Evolutionary conservation across 73 alveolate species (phyloP).

Genomic region (Paraurostyla sp.): DNA sequence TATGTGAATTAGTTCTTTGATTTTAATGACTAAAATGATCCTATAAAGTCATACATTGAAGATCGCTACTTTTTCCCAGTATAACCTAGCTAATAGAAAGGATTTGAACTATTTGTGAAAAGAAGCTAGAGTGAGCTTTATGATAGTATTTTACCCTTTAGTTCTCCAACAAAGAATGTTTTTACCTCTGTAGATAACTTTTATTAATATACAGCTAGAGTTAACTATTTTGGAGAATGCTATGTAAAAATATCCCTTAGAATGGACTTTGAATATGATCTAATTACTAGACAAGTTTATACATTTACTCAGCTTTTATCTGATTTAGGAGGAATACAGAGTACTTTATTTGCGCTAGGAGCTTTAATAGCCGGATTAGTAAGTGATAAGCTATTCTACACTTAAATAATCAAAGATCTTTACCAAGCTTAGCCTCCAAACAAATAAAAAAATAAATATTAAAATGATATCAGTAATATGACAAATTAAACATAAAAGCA

Average conservation of each 20-base stretch:
- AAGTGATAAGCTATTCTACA: neutral
- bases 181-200: neutral
- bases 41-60: neutral
- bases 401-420: neutral
- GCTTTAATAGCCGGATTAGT: neutral
- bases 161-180: neutral
- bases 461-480: neutral
- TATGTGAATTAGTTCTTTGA: too few relatives aligned
- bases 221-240: neutral
- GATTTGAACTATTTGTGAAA: neutral
- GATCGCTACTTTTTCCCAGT: conserved; percentile 39
- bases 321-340: conserved; percentile 17
- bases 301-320: neutral
- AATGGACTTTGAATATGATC: neutral
- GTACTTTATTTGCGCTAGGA: conserved; percentile 29
- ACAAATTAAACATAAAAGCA: neutral
- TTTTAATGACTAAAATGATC: neutral
- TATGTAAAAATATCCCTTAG: neutral
- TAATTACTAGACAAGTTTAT: conserved; percentile 2
- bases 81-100: neutral
- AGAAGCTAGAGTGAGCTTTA: neutral
- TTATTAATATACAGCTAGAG: neutral
- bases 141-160: conserved; percentile 1
- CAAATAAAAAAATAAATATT: neutral
- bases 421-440: neutral